Percentiles rank a stretch among this genome's conserved stretches.
Conservation (phyloP, 345 rosid genomes). For the Rhodamnia argentea region DNA sequence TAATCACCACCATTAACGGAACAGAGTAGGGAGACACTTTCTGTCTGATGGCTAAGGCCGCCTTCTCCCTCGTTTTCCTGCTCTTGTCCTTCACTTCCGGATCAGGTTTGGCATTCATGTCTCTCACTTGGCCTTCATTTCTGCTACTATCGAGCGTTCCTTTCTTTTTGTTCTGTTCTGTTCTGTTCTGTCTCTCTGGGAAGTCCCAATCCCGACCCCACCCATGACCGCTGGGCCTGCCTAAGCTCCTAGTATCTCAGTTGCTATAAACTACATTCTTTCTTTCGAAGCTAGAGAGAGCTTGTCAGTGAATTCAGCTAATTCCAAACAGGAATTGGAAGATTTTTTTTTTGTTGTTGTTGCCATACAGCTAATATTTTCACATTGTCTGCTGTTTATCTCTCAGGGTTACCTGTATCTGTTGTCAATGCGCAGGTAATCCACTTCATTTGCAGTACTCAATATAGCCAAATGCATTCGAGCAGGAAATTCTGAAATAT, state of each 20-base stretch:
- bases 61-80: background rate
- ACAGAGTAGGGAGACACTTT: background rate
- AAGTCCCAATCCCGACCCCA: background rate
- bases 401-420: background rate
- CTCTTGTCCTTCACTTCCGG: background rate
- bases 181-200: background rate
- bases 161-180: background rate
- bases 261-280: background rate
- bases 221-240: background rate
- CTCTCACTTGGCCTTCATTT: background rate
- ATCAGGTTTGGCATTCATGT: background rate
- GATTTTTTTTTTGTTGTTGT: background rate
- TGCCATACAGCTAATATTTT: background rate
- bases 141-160: background rate
- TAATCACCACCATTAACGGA: background rate
- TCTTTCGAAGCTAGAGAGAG: background rate
- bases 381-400: background rate
- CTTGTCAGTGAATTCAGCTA: background rate
- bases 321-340: background rate
- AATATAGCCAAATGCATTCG: background rate
- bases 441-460: background rate
- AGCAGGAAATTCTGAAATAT: background rate
- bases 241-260: background rate
- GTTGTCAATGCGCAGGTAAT: background rate
- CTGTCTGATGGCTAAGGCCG: background rate